Conservation (phyloP, 2,329 filamentous ascomycete species). For the Hypoxylon sp. region DNA sequence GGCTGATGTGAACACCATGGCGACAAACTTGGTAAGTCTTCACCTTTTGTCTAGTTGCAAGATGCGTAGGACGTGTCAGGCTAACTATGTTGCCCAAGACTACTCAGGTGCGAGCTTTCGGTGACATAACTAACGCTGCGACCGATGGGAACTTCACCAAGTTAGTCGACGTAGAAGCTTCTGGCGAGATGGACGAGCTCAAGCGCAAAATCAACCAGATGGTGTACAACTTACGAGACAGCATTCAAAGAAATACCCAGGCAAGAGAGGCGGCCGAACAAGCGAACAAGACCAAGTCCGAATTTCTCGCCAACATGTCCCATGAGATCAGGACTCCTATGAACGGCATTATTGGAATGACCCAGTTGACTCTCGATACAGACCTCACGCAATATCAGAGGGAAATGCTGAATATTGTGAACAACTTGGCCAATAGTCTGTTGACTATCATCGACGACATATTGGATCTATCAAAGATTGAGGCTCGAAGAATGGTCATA, state of each 20-base stretch:
- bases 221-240: slow-evolving; percentile 95
- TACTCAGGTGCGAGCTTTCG: slow-evolving; percentile 96
- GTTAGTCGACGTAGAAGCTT: slow-evolving; percentile 95
- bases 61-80: background rate
- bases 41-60: background rate
- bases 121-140: slow-evolving; percentile 97
- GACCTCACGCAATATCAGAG: slow-evolving; percentile 94
- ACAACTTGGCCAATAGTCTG: slow-evolving; percentile 94
- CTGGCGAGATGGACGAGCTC: slow-evolving; percentile 98
- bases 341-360: slow-evolving; percentile 99
- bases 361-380: slow-evolving; percentile 93
- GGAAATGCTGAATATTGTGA: slow-evolving; percentile 98
- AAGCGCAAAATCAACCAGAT: slow-evolving; percentile 99
- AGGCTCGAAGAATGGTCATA: slow-evolving; percentile 97
- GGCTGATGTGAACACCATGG: slow-evolving; percentile 95
- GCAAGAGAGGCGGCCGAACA: slow-evolving; percentile 95
- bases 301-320: slow-evolving; percentile 98
- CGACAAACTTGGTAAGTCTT: slow-evolving; percentile 68
- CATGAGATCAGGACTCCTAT: slow-evolving; percentile 98
- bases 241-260: slow-evolving; percentile 95
- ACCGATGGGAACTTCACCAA: slow-evolving; percentile 98
- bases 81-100: slow-evolving; percentile 66
- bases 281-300: slow-evolving; percentile 97
- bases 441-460: slow-evolving; percentile 96
- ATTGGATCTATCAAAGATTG: slow-evolving; percentile 82